phyloP scores from a whole-genome alignment of 108 stramenopile genomes.

The Pelagomonas calceolata region DNA sequence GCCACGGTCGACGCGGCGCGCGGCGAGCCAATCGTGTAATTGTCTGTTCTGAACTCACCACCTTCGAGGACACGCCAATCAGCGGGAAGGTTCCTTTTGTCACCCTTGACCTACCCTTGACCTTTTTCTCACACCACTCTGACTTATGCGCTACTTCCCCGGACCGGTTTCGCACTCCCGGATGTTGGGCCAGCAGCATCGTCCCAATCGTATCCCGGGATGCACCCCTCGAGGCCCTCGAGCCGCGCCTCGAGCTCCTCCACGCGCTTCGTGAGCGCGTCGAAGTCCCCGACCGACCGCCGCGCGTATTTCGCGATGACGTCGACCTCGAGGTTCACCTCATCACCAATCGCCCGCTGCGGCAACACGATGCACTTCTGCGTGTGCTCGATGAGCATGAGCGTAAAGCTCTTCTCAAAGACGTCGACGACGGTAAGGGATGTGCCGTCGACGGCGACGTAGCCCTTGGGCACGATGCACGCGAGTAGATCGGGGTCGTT shows the following conservation, averaged over 20 bases:
- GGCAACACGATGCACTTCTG: conserved; percentile 85
- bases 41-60: too few species aligned
- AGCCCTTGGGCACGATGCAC: conserved; percentile 95
- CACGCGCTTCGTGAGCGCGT: not conserved
- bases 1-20: too few species aligned
- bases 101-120: too few species aligned
- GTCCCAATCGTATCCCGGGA: too few species aligned
- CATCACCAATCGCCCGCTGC: conserved; percentile 51
- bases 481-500: conserved; percentile 51
- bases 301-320: conserved; percentile 79
- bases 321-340: conserved; percentile 89
- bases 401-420: conserved; percentile 70
- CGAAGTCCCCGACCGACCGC: conserved; percentile 1
- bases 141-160: too few species aligned
- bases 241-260: not conserved
- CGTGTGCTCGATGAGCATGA: conserved; percentile 98
- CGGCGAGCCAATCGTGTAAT: too few species aligned
- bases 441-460: conserved; percentile 93
- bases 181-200: too few species aligned
- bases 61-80: too few species aligned
- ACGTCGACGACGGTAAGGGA: conserved; percentile 70
- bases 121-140: too few species aligned
- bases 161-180: too few species aligned
- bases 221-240: not conserved
- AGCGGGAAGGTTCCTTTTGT: too few species aligned